Evolutionary conservation across 1,284 basidiomycete genomes (phyloP), one percentile per base, ranked within the genome.

Genomic region (Hemileia vastatrix): DNA sequence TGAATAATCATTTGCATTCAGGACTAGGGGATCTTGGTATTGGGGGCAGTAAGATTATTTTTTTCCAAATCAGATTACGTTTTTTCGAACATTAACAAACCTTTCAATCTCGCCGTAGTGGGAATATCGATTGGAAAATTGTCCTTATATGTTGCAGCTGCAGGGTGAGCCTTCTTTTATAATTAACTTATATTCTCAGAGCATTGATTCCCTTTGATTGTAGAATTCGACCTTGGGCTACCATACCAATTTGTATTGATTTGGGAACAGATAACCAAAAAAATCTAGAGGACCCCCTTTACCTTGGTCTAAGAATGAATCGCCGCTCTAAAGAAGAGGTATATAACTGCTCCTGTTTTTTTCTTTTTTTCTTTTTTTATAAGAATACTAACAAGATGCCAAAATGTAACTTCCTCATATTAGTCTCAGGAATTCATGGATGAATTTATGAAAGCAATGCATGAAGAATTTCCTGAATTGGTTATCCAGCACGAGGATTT

Each of bases 91-190:
- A n/a, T 43, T 43, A n/a, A 43, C 8, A n/a, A 43, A 43, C 9
- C 8, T 43, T 8, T 43, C 40, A 8, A 43, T 8, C 8, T 43
- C n/a, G 45, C 78, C 54, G 79, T 79, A 43, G 88, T 94, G 85
- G 90, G 90, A 2, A 96, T 96, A 71, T 84, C 87, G 19, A 87
- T 94, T 65, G 92, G 92, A 49, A 96, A 96, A 77, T 81, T 96
- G 11, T 90, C 88, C 21, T 82, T 96, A 40, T 96, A 95, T 74
- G 82, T 94, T 64, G 89, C 90, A 33, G 90, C 90, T 49, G 87
- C 87, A 65, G 86, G 86, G 85, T 86, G 75, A 68, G 79, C 71
- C 61, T 48, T 15, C 52, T 58, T 0, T 64, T 50, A 50, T 47
- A 23, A 44, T 11, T 48, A 31, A 27, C 45, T 32, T 21, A 52